Evolutionary conservation across 208 protist species (phyloP), one percentile per base, ranked within the genome.

Genomic region (Leptomonas pyrrhocoris): DNA sequence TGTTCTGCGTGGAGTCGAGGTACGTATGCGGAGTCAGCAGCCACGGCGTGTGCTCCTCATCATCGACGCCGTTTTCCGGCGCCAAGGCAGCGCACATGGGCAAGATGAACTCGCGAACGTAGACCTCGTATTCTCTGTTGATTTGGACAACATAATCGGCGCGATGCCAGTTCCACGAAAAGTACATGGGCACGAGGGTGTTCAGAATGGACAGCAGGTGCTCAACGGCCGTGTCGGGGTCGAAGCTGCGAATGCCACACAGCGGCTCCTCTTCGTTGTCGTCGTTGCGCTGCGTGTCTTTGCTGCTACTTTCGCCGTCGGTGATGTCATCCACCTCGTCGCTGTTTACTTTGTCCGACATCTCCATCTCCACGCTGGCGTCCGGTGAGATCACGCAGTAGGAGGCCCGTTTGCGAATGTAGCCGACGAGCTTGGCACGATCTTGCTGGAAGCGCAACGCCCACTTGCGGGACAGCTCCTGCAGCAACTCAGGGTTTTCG

Each of bases 161-260:
- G 18, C 74, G 74, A 60, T 93, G 76, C 91, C 91, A 96, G 76
- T 96, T 96, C 75, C 83, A 96, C 30, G 86, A 94, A 62, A 96
- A 96, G 68, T 96, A 96, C 63, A 87, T 80, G 36, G 80, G 80
- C n/a, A 90, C 77, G 19, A 96, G 80, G 5, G 90, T 91, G 53
- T 94, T 90, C 2, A 96, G 61, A 45, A 96, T 86, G 12, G 64
- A 73, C 18, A 96, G 59, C 49, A 96, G 83, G 67, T 96, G 85
- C 48, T 93, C 80, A 18, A 94, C 86, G 21, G 78, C 81, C 31
- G 74, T 81, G 27, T 89, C 77, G 2, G 81, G 67, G 55, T 92
- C 76, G 48, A 80, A 86, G n/a, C 73, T 67, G 28, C 28, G 46
- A 11, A 76, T 57, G 19, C 34, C 60, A 30, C 45, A 46, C 1